Conservation (phyloP, 1,284 basidiomycete species). For the Golubevia sp. region DNA sequence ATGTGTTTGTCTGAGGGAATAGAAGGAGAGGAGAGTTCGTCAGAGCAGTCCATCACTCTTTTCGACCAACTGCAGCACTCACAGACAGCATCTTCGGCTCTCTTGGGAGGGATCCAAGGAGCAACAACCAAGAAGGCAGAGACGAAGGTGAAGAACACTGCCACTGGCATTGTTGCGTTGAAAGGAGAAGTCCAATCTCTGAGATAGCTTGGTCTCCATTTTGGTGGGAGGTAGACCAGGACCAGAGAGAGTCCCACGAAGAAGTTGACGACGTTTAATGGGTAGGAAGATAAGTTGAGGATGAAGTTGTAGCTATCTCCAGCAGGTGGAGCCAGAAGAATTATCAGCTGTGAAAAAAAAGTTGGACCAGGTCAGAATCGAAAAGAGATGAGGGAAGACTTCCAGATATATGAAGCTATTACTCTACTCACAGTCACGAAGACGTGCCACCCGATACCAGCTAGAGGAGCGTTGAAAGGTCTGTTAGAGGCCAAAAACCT, state of each 20-base stretch:
- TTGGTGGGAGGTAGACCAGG: conserved; percentile 19
- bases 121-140: conserved; percentile 67
- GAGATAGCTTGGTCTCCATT: conserved; percentile 4
- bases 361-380: conserved; percentile 64
- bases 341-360: conserved; percentile 67
- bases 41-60: conserved; percentile 70
- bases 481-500: conserved; percentile 65
- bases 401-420: no score
- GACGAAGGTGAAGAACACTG: conserved; percentile 68
- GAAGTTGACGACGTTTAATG: conserved; percentile 68
- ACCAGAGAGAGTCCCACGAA: conserved; percentile 70
- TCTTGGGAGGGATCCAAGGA: conserved; percentile 68
- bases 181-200: conserved; percentile 22
- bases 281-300: conserved; percentile 69
- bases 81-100: conserved; percentile 29
- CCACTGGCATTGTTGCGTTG: conserved; percentile 65
- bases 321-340: conserved; percentile 68
- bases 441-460: conserved; percentile 65
- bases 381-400: conserved; percentile 66
- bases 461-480: conserved; percentile 66
- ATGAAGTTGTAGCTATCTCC: conserved; percentile 69
- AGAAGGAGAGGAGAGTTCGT: conserved; percentile 59
- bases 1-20: conserved; percentile 7
- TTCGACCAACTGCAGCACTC: conserved; percentile 37
- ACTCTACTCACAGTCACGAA: no score